Evolutionary conservation across 768 basidiomycete species (phyloP).

Genomic region (Aureoboletus auriporus): DNA sequence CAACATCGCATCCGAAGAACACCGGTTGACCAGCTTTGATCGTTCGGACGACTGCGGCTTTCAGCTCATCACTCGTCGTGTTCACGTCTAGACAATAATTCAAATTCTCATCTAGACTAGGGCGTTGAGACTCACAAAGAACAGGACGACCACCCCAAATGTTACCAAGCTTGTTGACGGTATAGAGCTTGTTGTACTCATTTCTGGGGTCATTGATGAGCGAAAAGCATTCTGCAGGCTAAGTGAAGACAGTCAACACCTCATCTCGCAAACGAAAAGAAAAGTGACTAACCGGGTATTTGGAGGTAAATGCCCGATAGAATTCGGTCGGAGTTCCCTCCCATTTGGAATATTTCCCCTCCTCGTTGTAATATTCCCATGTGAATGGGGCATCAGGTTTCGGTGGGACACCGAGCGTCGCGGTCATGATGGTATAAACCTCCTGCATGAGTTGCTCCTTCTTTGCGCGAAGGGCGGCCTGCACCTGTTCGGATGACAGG

Average conservation of each 20-base stretch:
- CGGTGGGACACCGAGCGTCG: slow-evolving; percentile 85
- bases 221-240: slow-evolving; percentile 80
- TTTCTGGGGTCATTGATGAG: slow-evolving; percentile 95
- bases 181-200: slow-evolving; percentile 75
- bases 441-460: slow-evolving; percentile 86
- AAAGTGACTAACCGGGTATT: slow-evolving; percentile 45
- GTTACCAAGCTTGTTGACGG: slow-evolving; percentile 91
- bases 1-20: slow-evolving; percentile 97
- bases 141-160: slow-evolving; percentile 85
- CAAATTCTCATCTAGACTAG: not conserved
- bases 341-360: slow-evolving; percentile 72
- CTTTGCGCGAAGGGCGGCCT: slow-evolving; percentile 63
- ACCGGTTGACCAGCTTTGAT: slow-evolving; percentile 87
- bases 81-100: slow-evolving; percentile 66
- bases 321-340: slow-evolving; percentile 80
- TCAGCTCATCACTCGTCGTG: slow-evolving; percentile 77
- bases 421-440: slow-evolving; percentile 78
- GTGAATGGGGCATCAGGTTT: slow-evolving; percentile 64
- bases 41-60: slow-evolving; percentile 76
- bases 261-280: not conserved
- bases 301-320: slow-evolving; percentile 59
- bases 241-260: not conserved
- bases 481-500: slow-evolving; percentile 44
- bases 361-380: slow-evolving; percentile 87
- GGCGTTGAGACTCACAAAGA: slow-evolving; percentile 52